Evolutionary conservation across 306 rosid species (phyloP).

Genomic region (Psophocarpus tetragonolobus): DNA sequence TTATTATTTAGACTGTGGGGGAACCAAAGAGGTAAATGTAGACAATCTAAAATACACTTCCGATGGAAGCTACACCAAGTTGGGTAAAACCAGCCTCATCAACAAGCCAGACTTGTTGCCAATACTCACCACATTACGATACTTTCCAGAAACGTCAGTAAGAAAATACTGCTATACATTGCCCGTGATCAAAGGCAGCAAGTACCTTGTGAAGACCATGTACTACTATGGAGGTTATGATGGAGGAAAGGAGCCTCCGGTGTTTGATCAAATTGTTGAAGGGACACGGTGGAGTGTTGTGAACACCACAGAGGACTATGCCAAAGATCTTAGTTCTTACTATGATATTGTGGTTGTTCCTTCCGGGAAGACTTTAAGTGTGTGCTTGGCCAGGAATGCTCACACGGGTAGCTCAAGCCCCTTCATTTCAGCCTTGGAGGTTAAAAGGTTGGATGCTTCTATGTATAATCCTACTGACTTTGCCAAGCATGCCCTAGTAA

Average conservation of each 20-base stretch:
- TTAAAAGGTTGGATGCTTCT: slow-evolving; percentile 58
- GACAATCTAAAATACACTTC: slow-evolving; percentile 47
- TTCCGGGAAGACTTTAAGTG: slow-evolving; percentile 51
- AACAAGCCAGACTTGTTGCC: slow-evolving; percentile 50
- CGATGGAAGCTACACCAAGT: slow-evolving; percentile 58
- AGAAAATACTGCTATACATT: slow-evolving; percentile 67
- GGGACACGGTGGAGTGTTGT: slow-evolving; percentile 78
- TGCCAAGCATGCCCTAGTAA: slow-evolving; percentile 57
- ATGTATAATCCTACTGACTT: slow-evolving; percentile 76
- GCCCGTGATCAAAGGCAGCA: slow-evolving; percentile 56
- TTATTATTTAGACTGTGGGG: slow-evolving; percentile 68
- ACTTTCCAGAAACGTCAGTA: slow-evolving; percentile 62
- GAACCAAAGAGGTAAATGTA: slow-evolving; percentile 34
- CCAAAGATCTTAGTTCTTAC: slow-evolving; percentile 70
- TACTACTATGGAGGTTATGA: slow-evolving; percentile 81
- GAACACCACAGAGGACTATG: slow-evolving; percentile 71
- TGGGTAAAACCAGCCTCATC: slow-evolving; percentile 48
- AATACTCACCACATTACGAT: slow-evolving; percentile 60
- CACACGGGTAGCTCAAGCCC: slow-evolving; percentile 61
- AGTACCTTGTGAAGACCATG: slow-evolving; percentile 63
- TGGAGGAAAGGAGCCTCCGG: slow-evolving; percentile 74
- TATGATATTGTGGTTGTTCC: slow-evolving; percentile 66
- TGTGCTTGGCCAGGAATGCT: slow-evolving; percentile 75
- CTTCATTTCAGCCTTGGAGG: slow-evolving; percentile 82
- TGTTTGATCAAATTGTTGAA: slow-evolving; percentile 81